Evolutionary conservation across 768 basidiomycete species (phyloP), one percentile per base, ranked within the genome.

Genomic region (Hemileccinum impolitum): DNA sequence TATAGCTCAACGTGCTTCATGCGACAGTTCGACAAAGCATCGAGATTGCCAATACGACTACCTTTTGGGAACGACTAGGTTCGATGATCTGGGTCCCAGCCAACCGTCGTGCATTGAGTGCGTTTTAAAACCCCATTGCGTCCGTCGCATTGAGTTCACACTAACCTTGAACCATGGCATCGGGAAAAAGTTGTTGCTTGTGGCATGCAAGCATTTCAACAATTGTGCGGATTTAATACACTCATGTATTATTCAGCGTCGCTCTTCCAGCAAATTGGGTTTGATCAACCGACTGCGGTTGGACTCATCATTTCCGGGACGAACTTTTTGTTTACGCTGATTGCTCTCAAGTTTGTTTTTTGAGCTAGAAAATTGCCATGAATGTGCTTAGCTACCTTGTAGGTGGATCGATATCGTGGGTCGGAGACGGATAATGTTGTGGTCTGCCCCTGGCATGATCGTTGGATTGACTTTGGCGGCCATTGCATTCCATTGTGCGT

Each of bases 161-260:
- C 49, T 48, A 10, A 51, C 2, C 6, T 15, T 8, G 15, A n/a
- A n/a, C 10, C 7, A 17, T n/a, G 17, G 4, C 36, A 31, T 18
- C 6, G 2, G 8, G 32, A 44, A 21, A 49, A 48, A 88, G 85
- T 87, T 54, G 75, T 92, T 13, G 85, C 79, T 10, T 87, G 86
- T 60, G 89, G 85, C 38, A 80, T 91, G 66, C 89, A 91, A 69
- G 87, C 85, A 0, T 84, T 82, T 67, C 90, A 93, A 61, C 90
- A 91, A 61, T 74, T 91, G 0, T 90, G 82, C 52, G 90, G 90
- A 2, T 90, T 90, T 73, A 90, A 91, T 59, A 88, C 89, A 0
- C 75, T 90, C 50, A 81, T 82, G 79, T 81, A 78, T 58, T 84
- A 85, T 60, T 85, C 84, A 18, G 84, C 88, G 4, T 88, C 87